These are phyloP conservation scores for Batkoa obscura DNA, from an alignment of 371 early-diverging fungal genomes.

Conservation along the genomic window DNA sequence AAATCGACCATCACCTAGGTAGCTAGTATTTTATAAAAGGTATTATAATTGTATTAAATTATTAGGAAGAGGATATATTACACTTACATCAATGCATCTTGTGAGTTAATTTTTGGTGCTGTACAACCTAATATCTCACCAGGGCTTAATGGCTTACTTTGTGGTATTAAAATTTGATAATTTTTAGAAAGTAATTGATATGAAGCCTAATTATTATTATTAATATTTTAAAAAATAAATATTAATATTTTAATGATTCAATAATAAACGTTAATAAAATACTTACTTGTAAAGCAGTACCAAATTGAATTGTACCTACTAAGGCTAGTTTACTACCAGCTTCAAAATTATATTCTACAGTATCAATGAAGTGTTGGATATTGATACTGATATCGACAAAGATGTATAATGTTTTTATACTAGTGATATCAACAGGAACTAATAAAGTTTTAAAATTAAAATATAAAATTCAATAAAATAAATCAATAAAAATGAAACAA, in stretches of 20 bases:
- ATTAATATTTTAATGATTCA: neutral
- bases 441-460: neutral
- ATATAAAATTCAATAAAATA: neutral
- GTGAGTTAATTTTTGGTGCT: conserved; percentile 62
- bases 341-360: conserved; percentile 70
- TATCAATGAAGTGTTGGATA: conserved; percentile 75
- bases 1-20: conserved; percentile 97
- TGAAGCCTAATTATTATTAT: too few relatives aligned
- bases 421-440: conserved; percentile 90
- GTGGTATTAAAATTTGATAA: conserved; percentile 62
- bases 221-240: neutral
- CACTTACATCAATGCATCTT: conserved; percentile 45
- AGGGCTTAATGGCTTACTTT: conserved; percentile 87
- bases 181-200: conserved; percentile 37
- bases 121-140: conserved; percentile 99
- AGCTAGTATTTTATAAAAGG: conserved; percentile 15
- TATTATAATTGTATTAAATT: neutral
- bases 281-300: conserved; percentile 61
- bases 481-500: too few relatives aligned
- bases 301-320: conserved; percentile 97
- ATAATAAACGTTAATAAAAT: too few relatives aligned
- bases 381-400: conserved; percentile 99
- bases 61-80: neutral
- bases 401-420: conserved; percentile 92
- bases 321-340: conserved; percentile 49